phyloP scores from a whole-genome alignment of 2,329 filamentous ascomycete genomes.

The Alternaria incomplexa region DNA sequence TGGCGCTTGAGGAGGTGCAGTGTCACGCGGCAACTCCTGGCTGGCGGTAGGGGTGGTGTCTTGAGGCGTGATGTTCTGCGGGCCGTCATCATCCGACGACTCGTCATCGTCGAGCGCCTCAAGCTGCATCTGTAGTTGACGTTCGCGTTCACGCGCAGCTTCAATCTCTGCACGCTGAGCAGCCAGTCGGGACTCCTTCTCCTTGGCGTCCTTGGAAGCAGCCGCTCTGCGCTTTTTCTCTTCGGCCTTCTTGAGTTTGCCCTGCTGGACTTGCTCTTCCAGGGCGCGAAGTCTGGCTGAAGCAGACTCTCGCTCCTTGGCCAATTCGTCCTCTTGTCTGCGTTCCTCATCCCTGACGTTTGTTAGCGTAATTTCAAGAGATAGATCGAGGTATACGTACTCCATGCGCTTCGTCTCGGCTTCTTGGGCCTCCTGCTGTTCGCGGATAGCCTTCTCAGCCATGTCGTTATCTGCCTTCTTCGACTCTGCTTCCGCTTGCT shows the following conservation, averaged over 20 bases:
- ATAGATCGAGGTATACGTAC: conserved; percentile 64
- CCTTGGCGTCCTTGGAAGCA: conserved; percentile 81
- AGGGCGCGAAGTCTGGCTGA: conserved; percentile 84
- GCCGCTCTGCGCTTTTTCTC: conserved; percentile 93
- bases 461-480: conserved; percentile 65
- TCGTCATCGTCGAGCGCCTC: conserved; percentile 75
- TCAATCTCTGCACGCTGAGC: conserved; percentile 91
- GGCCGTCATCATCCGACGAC: conserved; percentile 76
- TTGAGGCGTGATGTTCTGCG: conserved; percentile 70
- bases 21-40: conserved; percentile 57
- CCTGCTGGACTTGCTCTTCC: conserved; percentile 90
- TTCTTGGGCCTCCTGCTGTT: conserved; percentile 78
- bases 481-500: conserved; percentile 59
- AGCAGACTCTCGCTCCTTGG: conserved; percentile 78
- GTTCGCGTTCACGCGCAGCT: conserved; percentile 85
- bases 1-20: conserved; percentile 56
- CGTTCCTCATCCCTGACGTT: conserved; percentile 70
- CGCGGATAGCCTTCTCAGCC: conserved; percentile 62
- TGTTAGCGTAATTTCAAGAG: conserved; percentile 25
- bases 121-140: conserved; percentile 86
- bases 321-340: conserved; percentile 79
- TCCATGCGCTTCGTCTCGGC: conserved; percentile 77
- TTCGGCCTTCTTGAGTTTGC: conserved; percentile 95
- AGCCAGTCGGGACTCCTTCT: conserved; percentile 84
- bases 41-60: conserved; percentile 65